Evolutionary conservation across 163 green algal genomes (phyloP).

Genomic region (Scenedesmus sp.): DNA sequence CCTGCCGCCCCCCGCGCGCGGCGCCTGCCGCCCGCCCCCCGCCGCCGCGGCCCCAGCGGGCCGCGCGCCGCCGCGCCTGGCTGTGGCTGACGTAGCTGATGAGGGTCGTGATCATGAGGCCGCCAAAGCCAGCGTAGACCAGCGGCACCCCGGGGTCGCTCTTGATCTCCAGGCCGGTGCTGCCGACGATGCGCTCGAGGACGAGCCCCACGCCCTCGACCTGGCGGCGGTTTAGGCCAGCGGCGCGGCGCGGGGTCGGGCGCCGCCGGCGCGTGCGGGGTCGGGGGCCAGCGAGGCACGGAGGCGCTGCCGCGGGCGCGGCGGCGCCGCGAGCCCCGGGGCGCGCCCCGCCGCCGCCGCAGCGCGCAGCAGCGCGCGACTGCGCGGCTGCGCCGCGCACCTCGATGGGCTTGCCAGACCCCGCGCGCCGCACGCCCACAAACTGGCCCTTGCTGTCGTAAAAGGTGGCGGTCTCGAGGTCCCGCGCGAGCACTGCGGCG

Average conservation of each 20-base stretch:
- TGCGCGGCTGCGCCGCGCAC: constrained; percentile 46
- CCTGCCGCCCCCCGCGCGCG: too few relatives aligned
- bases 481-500: constrained; percentile 82
- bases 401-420: constrained; percentile 81
- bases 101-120: constrained; percentile 95
- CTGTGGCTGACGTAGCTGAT: constrained; percentile 95
- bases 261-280: too few relatives aligned
- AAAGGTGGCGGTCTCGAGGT: constrained; percentile 91
- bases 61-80: constrained; percentile 81
- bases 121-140: constrained; percentile 94
- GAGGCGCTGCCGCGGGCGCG: too few relatives aligned
- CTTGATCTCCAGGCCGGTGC: constrained; percentile 93
- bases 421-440: constrained; percentile 90
- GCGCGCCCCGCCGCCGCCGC: too few relatives aligned
- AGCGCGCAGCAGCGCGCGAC: too few relatives aligned
- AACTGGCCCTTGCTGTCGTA: constrained; percentile 95
- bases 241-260: too few relatives aligned
- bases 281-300: too few relatives aligned
- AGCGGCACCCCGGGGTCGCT: constrained; percentile 93
- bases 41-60: not conserved
- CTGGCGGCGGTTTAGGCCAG: too few relatives aligned
- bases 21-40: too few relatives aligned
- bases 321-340: too few relatives aligned
- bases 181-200: constrained; percentile 76
- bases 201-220: constrained; percentile 79